These are phyloP conservation scores for Hericium alpestre DNA, from an alignment of 768 basidiomycete genomes.

Conservation along the genomic window DNA sequence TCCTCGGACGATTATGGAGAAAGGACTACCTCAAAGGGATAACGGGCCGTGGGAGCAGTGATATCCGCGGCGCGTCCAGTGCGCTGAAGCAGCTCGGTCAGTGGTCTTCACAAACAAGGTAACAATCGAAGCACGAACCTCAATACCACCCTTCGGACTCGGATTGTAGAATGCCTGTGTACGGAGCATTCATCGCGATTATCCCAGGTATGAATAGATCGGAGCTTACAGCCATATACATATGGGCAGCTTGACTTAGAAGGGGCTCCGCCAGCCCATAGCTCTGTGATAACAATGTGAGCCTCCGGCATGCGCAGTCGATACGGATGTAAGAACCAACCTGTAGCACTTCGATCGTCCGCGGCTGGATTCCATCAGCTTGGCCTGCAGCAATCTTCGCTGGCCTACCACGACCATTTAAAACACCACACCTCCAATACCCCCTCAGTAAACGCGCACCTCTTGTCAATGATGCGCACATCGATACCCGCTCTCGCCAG, in stretches of 20 bases:
- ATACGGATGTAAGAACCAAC: constrained; percentile 11
- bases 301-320: background rate
- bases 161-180: constrained; percentile 70
- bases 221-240: constrained; percentile 53
- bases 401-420: constrained; percentile 18
- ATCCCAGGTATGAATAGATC: background rate
- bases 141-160: constrained; percentile 44
- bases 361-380: constrained; percentile 46
- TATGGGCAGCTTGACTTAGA: constrained; percentile 51
- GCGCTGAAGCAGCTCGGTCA: constrained; percentile 27
- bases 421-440: background rate
- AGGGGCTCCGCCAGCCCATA: constrained; percentile 65
- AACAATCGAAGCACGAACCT: constrained; percentile 27
- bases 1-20: background rate
- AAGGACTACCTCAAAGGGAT: constrained; percentile 51
- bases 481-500: constrained; percentile 46
- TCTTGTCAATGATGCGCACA: constrained; percentile 50
- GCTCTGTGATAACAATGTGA: constrained; percentile 33
- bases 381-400: constrained; percentile 34
- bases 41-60: constrained; percentile 51
- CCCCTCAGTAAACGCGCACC: constrained; percentile 20
- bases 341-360: constrained; percentile 44
- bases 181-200: background rate
- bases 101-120: background rate
- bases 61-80: constrained; percentile 55